Base-by-base conservation (phyloP, 371 early-diverging fungal species). In the Mucor saturninus region DNA sequence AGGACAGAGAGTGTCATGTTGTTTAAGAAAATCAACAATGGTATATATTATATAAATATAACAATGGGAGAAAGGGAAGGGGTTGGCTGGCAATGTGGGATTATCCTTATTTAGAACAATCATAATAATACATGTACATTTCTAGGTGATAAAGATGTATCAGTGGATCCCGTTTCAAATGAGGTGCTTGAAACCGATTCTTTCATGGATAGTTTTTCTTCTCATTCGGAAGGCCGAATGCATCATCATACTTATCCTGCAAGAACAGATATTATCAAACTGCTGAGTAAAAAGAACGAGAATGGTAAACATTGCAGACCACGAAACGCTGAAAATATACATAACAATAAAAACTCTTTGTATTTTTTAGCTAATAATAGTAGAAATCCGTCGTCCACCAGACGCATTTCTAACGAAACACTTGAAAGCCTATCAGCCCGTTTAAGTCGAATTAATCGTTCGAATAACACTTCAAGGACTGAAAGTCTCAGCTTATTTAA, bases 1-100 rank as follows among this genome's bases (percentile, higher is more conserved):
- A 62, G 62, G 53, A 39, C 62, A 28, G 68, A 67, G 49, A 67
- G 68, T 59, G 62, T 67, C 5, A 62, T 62, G 59, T 46, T 67
- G 26, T 67, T 67, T 31, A 62, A 67, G 48, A 58, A 62, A 54
- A 67, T 67, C 10, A 67, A 59, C 7, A 48, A 67, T 40, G 68
- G 67, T 67, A 67, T 6, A 35, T 21, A 45, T 1, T 60, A 28
- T 21, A 21, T 38, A 21, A 21, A 21, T 21, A 21, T 21, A 21
- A 21, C 21, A 21, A 21, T 21, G 21, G 21, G 21, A 1, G 21
- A 21, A 21, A 21, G 21, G 21, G 21, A 21, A 21, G 21, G 21
- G 21, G 21, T 21, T 21, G 21, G 21, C 21, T 21, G 21, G 21
- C 21, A 21, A 21, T 50, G 10, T 35, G 26, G 11, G 14, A 57